Percentiles rank a stretch among this genome's conserved stretches.
Conservation (phyloP, 805 yeast genomes). For the Babjeviella inositovora region DNA sequence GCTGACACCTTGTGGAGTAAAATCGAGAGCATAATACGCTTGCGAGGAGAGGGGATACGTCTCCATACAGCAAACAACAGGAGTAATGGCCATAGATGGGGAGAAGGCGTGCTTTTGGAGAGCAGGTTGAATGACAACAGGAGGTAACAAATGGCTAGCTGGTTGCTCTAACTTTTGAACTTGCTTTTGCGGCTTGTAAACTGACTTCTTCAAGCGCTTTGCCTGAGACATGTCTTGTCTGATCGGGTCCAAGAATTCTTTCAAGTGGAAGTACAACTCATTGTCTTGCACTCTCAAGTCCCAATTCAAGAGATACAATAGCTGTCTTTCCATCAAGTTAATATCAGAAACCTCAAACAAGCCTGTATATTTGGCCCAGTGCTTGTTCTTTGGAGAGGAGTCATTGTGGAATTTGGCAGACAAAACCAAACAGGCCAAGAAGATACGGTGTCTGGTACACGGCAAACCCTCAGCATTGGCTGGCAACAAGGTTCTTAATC, state of each 20-base stretch:
- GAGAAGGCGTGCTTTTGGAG: too few relatives aligned
- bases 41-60: too few relatives aligned
- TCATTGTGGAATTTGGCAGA: slow-evolving; percentile 68
- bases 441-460: slow-evolving; percentile 66
- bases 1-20: too few relatives aligned
- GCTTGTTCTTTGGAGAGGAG: slow-evolving; percentile 60
- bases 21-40: too few relatives aligned
- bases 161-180: too few relatives aligned
- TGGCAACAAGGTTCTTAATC: slow-evolving; percentile 45
- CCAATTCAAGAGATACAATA: slow-evolving; percentile 56
- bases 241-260: slow-evolving; percentile 34
- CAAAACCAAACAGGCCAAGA: slow-evolving; percentile 57
- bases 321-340: slow-evolving; percentile 69
- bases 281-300: slow-evolving; percentile 31
- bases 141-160: too few relatives aligned
- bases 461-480: slow-evolving; percentile 62
- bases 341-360: slow-evolving; percentile 52
- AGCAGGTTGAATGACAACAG: too few relatives aligned
- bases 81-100: too few relatives aligned
- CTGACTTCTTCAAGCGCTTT: too few relatives aligned
- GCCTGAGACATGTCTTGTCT: too few relatives aligned
- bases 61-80: too few relatives aligned
- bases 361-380: slow-evolving; percentile 71
- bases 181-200: too few relatives aligned
- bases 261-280: slow-evolving; percentile 23